These are phyloP conservation scores for Pseudonitzschia pungens DNA, from an alignment of 108 stramenopile species.

Conservation along the genomic window DNA sequence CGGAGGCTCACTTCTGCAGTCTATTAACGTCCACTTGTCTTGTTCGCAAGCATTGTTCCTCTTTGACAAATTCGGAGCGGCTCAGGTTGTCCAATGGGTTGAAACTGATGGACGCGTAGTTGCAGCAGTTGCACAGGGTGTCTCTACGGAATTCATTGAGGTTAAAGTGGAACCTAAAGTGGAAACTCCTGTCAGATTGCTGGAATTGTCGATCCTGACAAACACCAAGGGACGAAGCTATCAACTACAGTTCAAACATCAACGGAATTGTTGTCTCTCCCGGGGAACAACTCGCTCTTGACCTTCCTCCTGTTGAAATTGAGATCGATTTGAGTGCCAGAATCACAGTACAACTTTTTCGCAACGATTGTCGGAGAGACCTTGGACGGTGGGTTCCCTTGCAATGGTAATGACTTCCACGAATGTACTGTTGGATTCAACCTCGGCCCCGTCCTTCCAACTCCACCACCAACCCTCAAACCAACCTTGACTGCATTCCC, in stretches of 20 bases:
- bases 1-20: slow-evolving; percentile 21
- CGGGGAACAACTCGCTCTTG: background rate
- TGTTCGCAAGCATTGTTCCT: slow-evolving; percentile 36
- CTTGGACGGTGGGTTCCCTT: background rate
- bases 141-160: background rate
- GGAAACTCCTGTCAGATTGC: background rate
- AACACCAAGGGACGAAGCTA: background rate
- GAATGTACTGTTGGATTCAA: slow-evolving; percentile 9
- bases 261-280: background rate
- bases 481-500: slow-evolving; percentile 20
- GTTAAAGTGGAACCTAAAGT: background rate
- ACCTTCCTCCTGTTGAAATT: slow-evolving; percentile 2
- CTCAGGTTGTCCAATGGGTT: slow-evolving; percentile 24
- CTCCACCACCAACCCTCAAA: background rate
- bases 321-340: slow-evolving; percentile 5
- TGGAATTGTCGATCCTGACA: slow-evolving; percentile 4
- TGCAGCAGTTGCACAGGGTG: background rate
- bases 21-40: slow-evolving; percentile 22
- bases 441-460: slow-evolving; percentile 12
- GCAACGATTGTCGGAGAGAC: slow-evolving; percentile 19
- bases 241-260: background rate
- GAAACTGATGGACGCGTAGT: slow-evolving; percentile 21
- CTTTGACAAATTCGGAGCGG: slow-evolving; percentile 29
- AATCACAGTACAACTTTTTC: slow-evolving; percentile 17
- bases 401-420: background rate